A percentile compares a stretch with the other conserved stretches of the same genome.
Evolutionary conservation across 2,329 filamentous ascomycete genomes (phyloP).

Genomic region (Aspergillus fijiensis): DNA sequence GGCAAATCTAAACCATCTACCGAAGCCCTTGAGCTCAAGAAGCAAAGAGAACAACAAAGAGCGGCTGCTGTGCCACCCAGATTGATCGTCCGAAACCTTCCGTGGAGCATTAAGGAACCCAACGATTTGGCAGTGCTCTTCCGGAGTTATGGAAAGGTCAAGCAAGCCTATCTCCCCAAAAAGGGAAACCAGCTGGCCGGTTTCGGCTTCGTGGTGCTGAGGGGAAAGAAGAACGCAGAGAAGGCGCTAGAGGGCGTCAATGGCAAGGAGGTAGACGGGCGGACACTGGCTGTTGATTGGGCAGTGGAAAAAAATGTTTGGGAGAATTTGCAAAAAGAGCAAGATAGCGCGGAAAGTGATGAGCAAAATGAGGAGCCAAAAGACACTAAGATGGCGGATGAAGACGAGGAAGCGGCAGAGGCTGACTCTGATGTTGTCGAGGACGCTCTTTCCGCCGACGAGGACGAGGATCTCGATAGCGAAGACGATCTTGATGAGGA

Average conservation of each 20-base stretch:
- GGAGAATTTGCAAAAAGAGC: conserved; percentile 62
- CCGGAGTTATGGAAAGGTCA: conserved; percentile 85
- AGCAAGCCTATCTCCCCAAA: conserved; percentile 80
- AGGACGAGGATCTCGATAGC: conserved; percentile 33
- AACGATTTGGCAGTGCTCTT: conserved; percentile 80
- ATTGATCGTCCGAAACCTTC: conserved; percentile 87
- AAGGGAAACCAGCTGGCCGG: conserved; percentile 71
- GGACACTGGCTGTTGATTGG: conserved; percentile 91
- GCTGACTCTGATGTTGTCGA: conserved; percentile 1
- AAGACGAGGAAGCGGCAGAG: conserved; percentile 50
- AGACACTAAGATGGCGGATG: conserved; percentile 59
- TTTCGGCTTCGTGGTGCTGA: conserved; percentile 88
- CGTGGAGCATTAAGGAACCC: conserved; percentile 88
- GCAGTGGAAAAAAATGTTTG: conserved; percentile 89
- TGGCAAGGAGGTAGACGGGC: conserved; percentile 83
- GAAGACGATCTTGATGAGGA: conserved; percentile 42
- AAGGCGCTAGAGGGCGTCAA: conserved; percentile 82
- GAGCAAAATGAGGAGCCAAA: conserved; percentile 38
- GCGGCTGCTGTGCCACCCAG: conserved; percentile 65
- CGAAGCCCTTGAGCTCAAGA: conserved; percentile 38
- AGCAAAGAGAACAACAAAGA: conserved; percentile 56
- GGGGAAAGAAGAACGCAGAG: conserved; percentile 87
- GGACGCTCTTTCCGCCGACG: conserved; percentile 24
- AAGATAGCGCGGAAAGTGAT: conserved; percentile 26
- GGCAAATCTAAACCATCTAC: conserved; percentile 42